Conservation (phyloP, 805 yeast species). For the Saccharomycopsis vini region DNA sequence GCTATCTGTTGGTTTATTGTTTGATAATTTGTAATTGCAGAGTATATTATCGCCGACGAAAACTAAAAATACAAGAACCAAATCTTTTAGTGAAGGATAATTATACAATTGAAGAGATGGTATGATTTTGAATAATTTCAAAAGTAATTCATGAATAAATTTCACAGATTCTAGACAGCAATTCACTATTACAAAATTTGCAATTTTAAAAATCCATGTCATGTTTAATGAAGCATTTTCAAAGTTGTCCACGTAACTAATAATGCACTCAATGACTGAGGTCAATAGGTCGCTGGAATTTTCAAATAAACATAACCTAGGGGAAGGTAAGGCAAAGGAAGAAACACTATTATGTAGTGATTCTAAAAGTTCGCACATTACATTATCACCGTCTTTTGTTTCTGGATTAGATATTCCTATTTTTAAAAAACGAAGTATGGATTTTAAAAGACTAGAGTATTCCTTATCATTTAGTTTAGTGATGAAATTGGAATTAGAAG, state of each 20-base stretch:
- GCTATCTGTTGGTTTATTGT: background rate
- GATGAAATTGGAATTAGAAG: slow-evolving; percentile 20
- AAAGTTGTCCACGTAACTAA: background rate
- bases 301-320: slow-evolving; percentile 19
- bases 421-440: background rate
- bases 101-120: slow-evolving; percentile 8
- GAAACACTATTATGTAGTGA: slow-evolving; percentile 2
- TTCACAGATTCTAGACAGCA: background rate
- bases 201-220: slow-evolving; percentile 7
- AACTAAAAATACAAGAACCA: slow-evolving; percentile 8
- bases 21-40: background rate
- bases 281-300: background rate
- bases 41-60: slow-evolving; percentile 4
- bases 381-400: background rate
- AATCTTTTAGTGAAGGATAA: slow-evolving; percentile 6
- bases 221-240: background rate
- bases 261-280: slow-evolving; percentile 5
- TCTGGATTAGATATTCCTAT: background rate
- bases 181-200: slow-evolving; percentile 7
- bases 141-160: slow-evolving; percentile 1
- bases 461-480: slow-evolving; percentile 19
- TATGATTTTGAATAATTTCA: slow-evolving; percentile 1
- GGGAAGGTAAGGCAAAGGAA: slow-evolving; percentile 8
- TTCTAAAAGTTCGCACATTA: slow-evolving; percentile 2
- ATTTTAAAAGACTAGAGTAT: slow-evolving; percentile 1